These are phyloP conservation scores for Malbranchea zuffiana DNA, from an alignment of 2,329 filamentous ascomycete species.

Conservation along the genomic window DNA sequence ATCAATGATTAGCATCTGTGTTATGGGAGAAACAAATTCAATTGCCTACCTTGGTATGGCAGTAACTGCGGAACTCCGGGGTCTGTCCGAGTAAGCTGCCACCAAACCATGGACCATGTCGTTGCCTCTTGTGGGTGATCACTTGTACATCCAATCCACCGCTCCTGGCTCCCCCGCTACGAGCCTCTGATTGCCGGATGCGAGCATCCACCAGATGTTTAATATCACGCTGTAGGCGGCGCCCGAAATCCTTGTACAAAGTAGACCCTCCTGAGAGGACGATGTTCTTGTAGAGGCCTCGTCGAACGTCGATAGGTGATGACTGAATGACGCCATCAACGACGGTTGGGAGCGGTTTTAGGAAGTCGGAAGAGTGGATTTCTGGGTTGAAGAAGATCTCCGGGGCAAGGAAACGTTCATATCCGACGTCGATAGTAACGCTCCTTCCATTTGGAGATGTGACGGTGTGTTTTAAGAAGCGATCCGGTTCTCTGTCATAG, in stretches of 20 bases:
- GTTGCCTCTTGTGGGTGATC: constrained; percentile 92
- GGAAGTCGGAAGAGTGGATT: constrained; percentile 97
- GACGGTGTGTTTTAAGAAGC: constrained; percentile 84
- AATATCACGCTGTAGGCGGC: constrained; percentile 91
- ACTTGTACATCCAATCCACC: constrained; percentile 94
- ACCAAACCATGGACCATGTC: constrained; percentile 97
- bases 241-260: constrained; percentile 95
- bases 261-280: constrained; percentile 94
- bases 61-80: constrained; percentile 96
- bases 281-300: constrained; percentile 99
- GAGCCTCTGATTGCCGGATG: constrained; percentile 82
- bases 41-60: constrained; percentile 66
- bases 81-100: constrained; percentile 93
- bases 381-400: constrained; percentile 99
- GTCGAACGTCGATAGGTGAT: constrained; percentile 91
- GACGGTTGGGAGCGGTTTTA: constrained; percentile 85
- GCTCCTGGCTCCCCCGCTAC: constrained; percentile 83
- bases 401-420: constrained; percentile 93
- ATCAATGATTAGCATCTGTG: constrained; percentile 7
- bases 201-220: constrained; percentile 88
- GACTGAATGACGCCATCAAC: constrained; percentile 96
- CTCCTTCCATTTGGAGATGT: constrained; percentile 74
- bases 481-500: constrained; percentile 84
- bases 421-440: constrained; percentile 82
- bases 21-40: constrained; percentile 2